These are phyloP conservation scores for Corymbia calophylla DNA, from an alignment of 441 rosid species.

Conservation along the genomic window DNA sequence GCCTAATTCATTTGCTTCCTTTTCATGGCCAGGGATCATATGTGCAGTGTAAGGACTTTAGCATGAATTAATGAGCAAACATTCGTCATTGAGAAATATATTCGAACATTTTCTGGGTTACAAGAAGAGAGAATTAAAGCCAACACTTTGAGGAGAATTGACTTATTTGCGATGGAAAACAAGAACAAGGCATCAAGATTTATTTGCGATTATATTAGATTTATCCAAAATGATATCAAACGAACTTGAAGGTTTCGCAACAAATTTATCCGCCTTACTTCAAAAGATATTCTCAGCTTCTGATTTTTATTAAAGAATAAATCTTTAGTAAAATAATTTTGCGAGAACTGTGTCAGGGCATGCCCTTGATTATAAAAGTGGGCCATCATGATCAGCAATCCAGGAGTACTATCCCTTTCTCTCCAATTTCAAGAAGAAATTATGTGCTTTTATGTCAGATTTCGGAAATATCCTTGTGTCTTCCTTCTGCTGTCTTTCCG, in stretches of 20 bases:
- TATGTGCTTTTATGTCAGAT: not conserved
- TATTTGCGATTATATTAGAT: not conserved
- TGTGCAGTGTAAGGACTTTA: not conserved
- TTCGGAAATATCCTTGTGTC: not conserved
- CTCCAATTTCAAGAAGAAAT: not conserved
- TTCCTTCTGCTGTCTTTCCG: not conserved
- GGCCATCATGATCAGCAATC: not conserved
- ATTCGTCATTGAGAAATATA: not conserved
- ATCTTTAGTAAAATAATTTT: not conserved
- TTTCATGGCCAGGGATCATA: not conserved
- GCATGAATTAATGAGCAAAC: not conserved
- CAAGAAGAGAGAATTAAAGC: not conserved
- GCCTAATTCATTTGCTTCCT: not conserved
- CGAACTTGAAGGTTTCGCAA: not conserved
- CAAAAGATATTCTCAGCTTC: not conserved
- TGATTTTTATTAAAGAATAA: not conserved
- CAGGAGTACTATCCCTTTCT: not conserved
- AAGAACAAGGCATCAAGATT: not conserved
- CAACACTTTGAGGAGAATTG: not conserved
- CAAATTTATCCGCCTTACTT: not conserved
- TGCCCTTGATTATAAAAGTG: not conserved
- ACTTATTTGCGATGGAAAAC: not conserved
- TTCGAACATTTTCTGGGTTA: not conserved
- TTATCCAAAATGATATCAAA: not conserved
- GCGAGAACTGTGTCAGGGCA: not conserved